A percentile compares a stretch with the other conserved stretches of the same genome.
These are phyloP conservation scores for Nigrograna mackinnonii DNA, from an alignment of 2,329 filamentous ascomycete genomes.

Conservation along the genomic window DNA sequence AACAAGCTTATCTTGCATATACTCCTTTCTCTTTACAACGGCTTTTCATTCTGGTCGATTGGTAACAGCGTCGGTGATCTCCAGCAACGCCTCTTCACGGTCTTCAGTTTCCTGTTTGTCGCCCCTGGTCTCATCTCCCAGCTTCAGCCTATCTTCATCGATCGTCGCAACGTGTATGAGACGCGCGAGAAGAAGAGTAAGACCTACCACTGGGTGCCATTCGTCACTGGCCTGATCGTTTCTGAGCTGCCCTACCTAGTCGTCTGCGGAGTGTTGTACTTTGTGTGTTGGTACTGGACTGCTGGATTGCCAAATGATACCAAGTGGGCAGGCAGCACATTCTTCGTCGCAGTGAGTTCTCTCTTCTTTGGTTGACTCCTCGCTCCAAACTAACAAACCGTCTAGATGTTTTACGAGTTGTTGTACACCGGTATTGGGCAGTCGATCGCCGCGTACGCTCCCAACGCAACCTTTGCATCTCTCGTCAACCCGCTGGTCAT, in stretches of 20 bases:
- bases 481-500: slow-evolving; percentile 50
- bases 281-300: slow-evolving; percentile 67
- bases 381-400: neutral
- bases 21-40: slow-evolving; percentile 23
- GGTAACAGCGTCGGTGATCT: slow-evolving; percentile 37
- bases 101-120: slow-evolving; percentile 53
- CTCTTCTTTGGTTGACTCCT: slow-evolving; percentile 58
- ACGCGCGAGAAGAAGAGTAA: slow-evolving; percentile 66
- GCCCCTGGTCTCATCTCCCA: slow-evolving; percentile 45
- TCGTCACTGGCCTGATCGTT: slow-evolving; percentile 69
- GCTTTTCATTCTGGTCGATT: slow-evolving; percentile 30
- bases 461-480: slow-evolving; percentile 53
- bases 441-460: slow-evolving; percentile 53
- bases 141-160: slow-evolving; percentile 50
- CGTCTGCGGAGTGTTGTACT: slow-evolving; percentile 65
- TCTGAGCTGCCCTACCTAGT: slow-evolving; percentile 71
- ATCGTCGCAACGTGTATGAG: slow-evolving; percentile 53
- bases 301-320: slow-evolving; percentile 25
- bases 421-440: slow-evolving; percentile 60
- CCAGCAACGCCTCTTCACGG: slow-evolving; percentile 48
- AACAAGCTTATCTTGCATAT: slow-evolving; percentile 28
- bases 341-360: slow-evolving; percentile 48
- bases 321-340: slow-evolving; percentile 52
- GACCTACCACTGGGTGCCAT: slow-evolving; percentile 73
- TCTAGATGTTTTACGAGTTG: slow-evolving; percentile 58